Evolutionary conservation across 257 asterid species (phyloP), one percentile per base, ranked within the genome.

Genomic region (Avicennia marina): DNA sequence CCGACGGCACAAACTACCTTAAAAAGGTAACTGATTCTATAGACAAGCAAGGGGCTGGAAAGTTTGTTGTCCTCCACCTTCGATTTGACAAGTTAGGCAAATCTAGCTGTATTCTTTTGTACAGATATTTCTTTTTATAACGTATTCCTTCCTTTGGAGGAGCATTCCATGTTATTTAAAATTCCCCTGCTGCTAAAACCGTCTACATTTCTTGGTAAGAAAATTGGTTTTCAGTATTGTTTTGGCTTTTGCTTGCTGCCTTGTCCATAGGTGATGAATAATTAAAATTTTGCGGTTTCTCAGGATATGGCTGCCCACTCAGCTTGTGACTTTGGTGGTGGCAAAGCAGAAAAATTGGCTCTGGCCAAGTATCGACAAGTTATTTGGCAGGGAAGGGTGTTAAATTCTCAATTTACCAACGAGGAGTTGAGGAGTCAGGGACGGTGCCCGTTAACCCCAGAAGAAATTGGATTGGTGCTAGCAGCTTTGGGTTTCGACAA

Each of bases 281-380:
- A n/a, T n/a, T n/a, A n/a, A n/a, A 10, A 51, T 38, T 61, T 39
- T 24, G 36, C 46, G 25, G 47, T 16, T 58, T 63, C 16, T 53
- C 66, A 90, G 98, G 98, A 91, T 59, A 91, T 91, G 98, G 98
- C 98, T 67, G 98, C 98, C 6, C 98, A 87, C 81, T 88, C 98
- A 13, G 96, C 98, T 19, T 91, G 98, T 45, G 98, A 91, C 78
- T 91, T 91, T 57, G 98, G 98, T 47, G 98, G 98, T 11, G 98
- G 98, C 10, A 88, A 91, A 75, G 94, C 89, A 27, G 98, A 91
- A 74, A 85, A 91, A n/a, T 62, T 91, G 63, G 89, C 98, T 41
- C 78, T 91, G 34, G 98, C 98, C 21, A 91, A 88, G 71, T 91
- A 91, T 47, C 81, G 98, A 29, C 98, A 91, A 72, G 82, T 88